A percentile compares a stretch with the other conserved stretches of the same genome.
Evolutionary conservation across 176 grass and related monocot species (phyloP).

Genomic region (Cenchrus americanus): DNA sequence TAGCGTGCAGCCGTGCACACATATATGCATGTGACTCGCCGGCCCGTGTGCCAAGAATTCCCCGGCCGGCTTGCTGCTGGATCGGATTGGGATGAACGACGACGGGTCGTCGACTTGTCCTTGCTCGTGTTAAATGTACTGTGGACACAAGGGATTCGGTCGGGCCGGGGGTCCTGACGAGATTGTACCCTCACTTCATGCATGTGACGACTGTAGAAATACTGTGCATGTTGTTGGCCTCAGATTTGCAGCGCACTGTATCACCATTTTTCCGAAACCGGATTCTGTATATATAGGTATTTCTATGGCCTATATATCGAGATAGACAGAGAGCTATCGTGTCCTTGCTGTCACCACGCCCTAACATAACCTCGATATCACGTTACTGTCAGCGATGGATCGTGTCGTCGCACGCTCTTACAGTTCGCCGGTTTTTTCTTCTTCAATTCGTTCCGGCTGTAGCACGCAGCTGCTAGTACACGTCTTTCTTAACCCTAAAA

Average conservation of each 20-base stretch:
- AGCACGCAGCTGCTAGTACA: neutral
- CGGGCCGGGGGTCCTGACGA: neutral
- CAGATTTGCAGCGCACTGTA: neutral
- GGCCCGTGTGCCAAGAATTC: too few relatives aligned
- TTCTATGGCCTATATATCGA: too few relatives aligned
- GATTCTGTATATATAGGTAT: too few relatives aligned
- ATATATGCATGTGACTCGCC: too few relatives aligned
- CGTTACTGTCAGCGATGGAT: too few relatives aligned
- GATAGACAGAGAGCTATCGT: too few relatives aligned
- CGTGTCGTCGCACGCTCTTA: constrained; percentile 5
- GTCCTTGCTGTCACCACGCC: too few relatives aligned
- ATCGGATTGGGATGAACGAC: neutral
- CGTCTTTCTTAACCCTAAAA: constrained; percentile 39
- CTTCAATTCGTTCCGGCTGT: neutral
- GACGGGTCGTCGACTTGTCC: neutral
- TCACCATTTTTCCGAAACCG: neutral
- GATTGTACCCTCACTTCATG: neutral
- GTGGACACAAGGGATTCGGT: constrained; percentile 13
- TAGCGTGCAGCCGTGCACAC: too few relatives aligned
- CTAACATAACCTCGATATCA: too few relatives aligned
- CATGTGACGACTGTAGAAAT: constrained; percentile 23
- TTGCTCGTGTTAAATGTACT: constrained; percentile 23
- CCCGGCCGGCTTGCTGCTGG: neutral
- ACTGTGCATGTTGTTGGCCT: neutral
- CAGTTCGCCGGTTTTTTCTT: neutral